These are phyloP conservation scores for Articulospora tetracladia DNA, from an alignment of 495 filamentous ascomycete genomes.

Conservation along the genomic window DNA sequence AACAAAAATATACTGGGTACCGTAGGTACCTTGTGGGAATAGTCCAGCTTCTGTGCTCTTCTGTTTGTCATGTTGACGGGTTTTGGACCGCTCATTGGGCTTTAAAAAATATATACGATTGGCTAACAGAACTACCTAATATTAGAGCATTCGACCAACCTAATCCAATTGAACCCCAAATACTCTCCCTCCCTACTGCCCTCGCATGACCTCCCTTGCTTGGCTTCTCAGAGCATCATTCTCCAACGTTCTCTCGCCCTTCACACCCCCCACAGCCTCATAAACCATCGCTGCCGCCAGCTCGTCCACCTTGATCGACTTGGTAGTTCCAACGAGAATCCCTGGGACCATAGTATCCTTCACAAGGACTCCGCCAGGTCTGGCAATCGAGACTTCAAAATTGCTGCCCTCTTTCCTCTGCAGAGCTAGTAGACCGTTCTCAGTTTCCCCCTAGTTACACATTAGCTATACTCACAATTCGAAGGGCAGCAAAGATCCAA, in stretches of 20 bases:
- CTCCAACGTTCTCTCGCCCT: constrained; percentile 6
- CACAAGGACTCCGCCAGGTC: constrained; percentile 1
- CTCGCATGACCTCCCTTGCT: not conserved
- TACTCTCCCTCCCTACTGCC: not conserved
- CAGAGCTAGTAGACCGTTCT: constrained; percentile 13
- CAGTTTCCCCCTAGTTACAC: constrained; percentile 6
- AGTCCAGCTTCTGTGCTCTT: no score
- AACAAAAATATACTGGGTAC: no score
- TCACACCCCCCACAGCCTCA: constrained; percentile 2
- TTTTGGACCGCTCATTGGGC: no score
- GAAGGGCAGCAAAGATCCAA: constrained; percentile 1
- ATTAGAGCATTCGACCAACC: no score
- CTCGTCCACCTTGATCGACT: constrained; percentile 9
- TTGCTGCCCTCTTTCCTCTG: constrained; percentile 14
- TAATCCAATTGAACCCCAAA: no score
- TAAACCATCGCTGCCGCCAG: constrained; percentile 6
- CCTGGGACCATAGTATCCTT: constrained; percentile 3
- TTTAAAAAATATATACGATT: no score
- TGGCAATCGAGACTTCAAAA: constrained; percentile 5
- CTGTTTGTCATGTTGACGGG: no score
- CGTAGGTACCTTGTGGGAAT: no score
- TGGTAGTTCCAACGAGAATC: not conserved
- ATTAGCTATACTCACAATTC: constrained; percentile 11
- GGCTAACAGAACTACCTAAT: no score
- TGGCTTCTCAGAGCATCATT: not conserved